Evolutionary conservation across 495 filamentous ascomycete genomes (phyloP).

Genomic region (Penicillium atrosanguineum): DNA sequence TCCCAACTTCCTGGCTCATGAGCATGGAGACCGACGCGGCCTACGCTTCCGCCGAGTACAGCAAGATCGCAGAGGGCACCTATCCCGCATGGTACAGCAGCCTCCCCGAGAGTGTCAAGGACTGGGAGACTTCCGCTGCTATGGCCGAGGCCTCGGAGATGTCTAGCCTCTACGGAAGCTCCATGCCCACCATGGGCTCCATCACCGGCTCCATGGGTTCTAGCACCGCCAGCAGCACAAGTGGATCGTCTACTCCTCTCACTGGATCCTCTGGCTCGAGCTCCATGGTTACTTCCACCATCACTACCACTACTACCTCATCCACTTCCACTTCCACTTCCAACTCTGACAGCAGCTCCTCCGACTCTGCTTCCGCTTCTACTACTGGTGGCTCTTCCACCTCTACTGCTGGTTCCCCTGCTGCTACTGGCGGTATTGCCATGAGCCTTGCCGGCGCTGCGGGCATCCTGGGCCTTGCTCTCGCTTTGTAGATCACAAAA

Average conservation of each 20-base stretch:
- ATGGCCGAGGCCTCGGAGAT: constrained; percentile 10
- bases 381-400: constrained; percentile 7
- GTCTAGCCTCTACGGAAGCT: constrained; percentile 1
- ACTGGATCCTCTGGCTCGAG: not conserved
- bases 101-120: constrained; percentile 20
- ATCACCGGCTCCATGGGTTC: constrained; percentile 3
- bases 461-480: constrained; percentile 25
- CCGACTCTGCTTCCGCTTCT: constrained; percentile 6
- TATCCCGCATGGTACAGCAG: constrained; percentile 23
- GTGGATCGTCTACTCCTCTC: not conserved
- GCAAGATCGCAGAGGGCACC: constrained; percentile 7
- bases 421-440: constrained; percentile 16
- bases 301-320: not conserved
- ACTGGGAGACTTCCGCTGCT: constrained; percentile 16
- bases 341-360: not conserved
- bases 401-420: constrained; percentile 13
- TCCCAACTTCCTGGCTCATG: constrained; percentile 16
- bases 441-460: constrained; percentile 21
- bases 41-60: constrained; percentile 11
- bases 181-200: not conserved
- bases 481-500: constrained; percentile 16
- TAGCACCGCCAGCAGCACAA: not conserved
- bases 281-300: constrained; percentile 3
- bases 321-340: not conserved
- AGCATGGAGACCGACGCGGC: constrained; percentile 9